A percentile compares a stretch with the other conserved stretches of the same genome.
Conservation (phyloP, 257 asterid genomes). For the Vinca minor region DNA sequence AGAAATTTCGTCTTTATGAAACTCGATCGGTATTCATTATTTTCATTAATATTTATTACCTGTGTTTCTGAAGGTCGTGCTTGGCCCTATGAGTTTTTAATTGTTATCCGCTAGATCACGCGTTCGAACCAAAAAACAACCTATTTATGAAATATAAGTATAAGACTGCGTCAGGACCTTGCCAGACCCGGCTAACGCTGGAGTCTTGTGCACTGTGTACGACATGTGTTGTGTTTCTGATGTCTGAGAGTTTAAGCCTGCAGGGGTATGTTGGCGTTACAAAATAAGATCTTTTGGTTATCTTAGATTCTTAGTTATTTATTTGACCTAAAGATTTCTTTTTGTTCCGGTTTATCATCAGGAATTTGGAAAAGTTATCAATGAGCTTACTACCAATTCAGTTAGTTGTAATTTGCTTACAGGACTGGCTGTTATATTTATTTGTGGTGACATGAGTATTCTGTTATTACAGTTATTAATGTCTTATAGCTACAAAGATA, state of each 20-base stretch:
- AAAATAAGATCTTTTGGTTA: constrained; percentile 9
- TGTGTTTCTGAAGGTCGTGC: no score
- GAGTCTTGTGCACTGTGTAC: no score
- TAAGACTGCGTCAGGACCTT: no score
- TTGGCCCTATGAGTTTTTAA: no score
- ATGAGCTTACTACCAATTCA: not conserved
- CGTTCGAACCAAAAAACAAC: no score
- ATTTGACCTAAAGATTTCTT: not conserved
- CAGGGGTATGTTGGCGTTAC: not conserved
- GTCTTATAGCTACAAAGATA: not conserved
- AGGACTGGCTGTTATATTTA: not conserved
- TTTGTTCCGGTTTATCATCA: not conserved
- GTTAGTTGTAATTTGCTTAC: not conserved
- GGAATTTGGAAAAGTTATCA: not conserved
- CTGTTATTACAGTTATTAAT: not conserved
- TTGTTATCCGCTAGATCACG: no score
- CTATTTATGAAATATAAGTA: no score
- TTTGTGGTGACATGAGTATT: not conserved
- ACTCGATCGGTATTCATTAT: constrained; percentile 64
- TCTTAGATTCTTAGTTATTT: not conserved
- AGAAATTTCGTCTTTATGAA: constrained; percentile 86
- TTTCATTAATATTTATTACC: not conserved
- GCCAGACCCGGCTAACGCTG: no score
- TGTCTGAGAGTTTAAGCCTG: not conserved
- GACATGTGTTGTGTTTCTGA: not conserved